A percentile compares a stretch with the other conserved stretches of the same genome.
These are phyloP conservation scores for Aspergillus brasiliensis DNA, from an alignment of 2,329 filamentous ascomycete species.

Conservation along the genomic window DNA sequence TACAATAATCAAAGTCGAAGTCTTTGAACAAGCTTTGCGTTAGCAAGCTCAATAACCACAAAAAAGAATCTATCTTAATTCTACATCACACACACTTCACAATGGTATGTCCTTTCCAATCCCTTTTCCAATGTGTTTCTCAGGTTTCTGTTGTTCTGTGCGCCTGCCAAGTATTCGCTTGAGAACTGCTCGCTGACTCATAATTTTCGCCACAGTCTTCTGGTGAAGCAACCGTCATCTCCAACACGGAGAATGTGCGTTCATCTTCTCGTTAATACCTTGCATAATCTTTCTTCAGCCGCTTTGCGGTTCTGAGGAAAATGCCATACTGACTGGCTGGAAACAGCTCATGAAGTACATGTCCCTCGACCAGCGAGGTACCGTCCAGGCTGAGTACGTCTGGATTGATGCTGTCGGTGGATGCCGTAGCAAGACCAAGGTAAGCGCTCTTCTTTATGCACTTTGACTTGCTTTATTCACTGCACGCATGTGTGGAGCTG, in stretches of 20 bases:
- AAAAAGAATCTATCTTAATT: slow-evolving; percentile 15
- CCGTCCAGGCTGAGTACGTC: slow-evolving; percentile 92
- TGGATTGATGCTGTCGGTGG: slow-evolving; percentile 87
- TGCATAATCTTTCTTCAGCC: slow-evolving; percentile 32
- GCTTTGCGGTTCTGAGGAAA: slow-evolving; percentile 32
- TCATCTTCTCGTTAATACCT: slow-evolving; percentile 32
- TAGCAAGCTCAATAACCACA: not conserved
- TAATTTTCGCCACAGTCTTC: slow-evolving; percentile 37
- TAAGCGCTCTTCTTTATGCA: slow-evolving; percentile 54
- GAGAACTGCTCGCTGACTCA: slow-evolving; percentile 26
- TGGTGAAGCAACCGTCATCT: slow-evolving; percentile 46
- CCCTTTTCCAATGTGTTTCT: not conserved
- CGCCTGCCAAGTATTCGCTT: too few species aligned
- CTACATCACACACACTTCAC: slow-evolving; percentile 12
- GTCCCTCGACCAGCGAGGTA: slow-evolving; percentile 83
- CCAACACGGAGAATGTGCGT: slow-evolving; percentile 52
- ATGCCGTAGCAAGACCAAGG: slow-evolving; percentile 92
- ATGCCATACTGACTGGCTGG: slow-evolving; percentile 45
- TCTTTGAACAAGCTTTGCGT: slow-evolving; percentile 6
- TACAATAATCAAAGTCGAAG: slow-evolving; percentile 8
- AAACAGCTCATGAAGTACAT: slow-evolving; percentile 83
- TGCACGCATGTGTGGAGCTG: not conserved
- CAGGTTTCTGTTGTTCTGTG: too few species aligned
- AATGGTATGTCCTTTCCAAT: slow-evolving; percentile 11
- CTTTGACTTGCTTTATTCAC: not conserved